phyloP scores from a whole-genome alignment of 768 basidiomycete species.

The Mycena leptocephala region DNA sequence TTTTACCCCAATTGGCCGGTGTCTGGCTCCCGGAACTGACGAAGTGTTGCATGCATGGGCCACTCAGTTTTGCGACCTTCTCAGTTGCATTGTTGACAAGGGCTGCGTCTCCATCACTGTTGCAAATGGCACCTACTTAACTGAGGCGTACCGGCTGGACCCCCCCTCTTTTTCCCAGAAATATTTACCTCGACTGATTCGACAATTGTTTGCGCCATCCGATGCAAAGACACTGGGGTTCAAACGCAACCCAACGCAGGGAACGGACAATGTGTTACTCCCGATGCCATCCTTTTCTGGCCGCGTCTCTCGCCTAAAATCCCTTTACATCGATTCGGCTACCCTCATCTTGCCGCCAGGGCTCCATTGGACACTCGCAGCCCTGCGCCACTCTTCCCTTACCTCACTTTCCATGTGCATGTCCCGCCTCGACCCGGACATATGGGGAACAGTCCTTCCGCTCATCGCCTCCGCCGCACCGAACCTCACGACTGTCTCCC shows the following conservation, averaged over 20 bases:
- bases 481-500: background rate
- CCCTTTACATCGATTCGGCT: background rate
- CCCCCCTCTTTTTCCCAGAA: background rate
- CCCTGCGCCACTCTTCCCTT: background rate
- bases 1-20: background rate
- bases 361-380: background rate
- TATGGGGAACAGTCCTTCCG: background rate
- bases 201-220: background rate
- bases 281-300: background rate
- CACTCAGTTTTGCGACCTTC: background rate
- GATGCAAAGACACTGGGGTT: background rate
- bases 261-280: background rate
- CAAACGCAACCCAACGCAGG: background rate
- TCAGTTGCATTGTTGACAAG: background rate
- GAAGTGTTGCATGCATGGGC: background rate
- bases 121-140: background rate
- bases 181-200: too few species aligned
- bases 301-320: background rate
- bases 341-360: background rate
- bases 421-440: background rate
- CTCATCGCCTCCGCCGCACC: slow-evolving; percentile 5
- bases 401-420: background rate
- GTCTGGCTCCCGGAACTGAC: background rate
- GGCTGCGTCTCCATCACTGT: background rate
- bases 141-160: background rate